phyloP scores from a whole-genome alignment of 176 grass and related monocot genomes.

The Rhipidocladum racemiflorum region DNA sequence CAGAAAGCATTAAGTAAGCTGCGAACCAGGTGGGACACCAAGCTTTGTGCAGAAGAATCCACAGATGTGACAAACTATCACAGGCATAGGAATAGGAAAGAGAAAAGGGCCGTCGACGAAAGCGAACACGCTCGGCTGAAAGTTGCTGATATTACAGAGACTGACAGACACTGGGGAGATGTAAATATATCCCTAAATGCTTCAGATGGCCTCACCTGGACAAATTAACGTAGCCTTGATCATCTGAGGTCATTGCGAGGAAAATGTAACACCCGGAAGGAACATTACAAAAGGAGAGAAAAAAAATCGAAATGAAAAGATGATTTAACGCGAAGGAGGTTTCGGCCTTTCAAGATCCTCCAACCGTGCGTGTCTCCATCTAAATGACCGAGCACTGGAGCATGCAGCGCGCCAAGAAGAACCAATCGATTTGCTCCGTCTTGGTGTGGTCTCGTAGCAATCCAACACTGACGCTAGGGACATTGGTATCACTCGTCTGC shows the following conservation, averaged over 20 bases:
- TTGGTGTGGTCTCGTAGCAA: not conserved
- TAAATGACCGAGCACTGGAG: not conserved
- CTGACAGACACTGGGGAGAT: not conserved
- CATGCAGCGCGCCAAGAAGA: not conserved
- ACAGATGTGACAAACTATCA: conserved; percentile 51
- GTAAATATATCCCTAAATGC: conserved; percentile 4
- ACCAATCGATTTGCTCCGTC: not conserved
- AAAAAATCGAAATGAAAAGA: not conserved
- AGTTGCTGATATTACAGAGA: conserved; percentile 22
- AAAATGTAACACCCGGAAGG: conserved; percentile 2
- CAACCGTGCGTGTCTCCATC: not conserved
- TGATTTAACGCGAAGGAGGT: not conserved
- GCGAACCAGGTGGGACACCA: not conserved
- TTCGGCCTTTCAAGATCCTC: not conserved
- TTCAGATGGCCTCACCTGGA: not conserved
- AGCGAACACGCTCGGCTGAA: conserved; percentile 19
- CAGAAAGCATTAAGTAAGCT: conserved; percentile 31
- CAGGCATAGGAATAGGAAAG: conserved; percentile 23
- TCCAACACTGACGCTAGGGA: not conserved
- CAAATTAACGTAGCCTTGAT: not conserved
- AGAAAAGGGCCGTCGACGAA: not conserved
- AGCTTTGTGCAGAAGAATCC: conserved; percentile 43
- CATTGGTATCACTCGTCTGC: conserved; percentile 37
- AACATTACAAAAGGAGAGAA: not conserved
- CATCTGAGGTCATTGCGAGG: not conserved